Base-by-base conservation (phyloP, 2,329 filamentous ascomycete genomes). In the Alternaria panax region DNA sequence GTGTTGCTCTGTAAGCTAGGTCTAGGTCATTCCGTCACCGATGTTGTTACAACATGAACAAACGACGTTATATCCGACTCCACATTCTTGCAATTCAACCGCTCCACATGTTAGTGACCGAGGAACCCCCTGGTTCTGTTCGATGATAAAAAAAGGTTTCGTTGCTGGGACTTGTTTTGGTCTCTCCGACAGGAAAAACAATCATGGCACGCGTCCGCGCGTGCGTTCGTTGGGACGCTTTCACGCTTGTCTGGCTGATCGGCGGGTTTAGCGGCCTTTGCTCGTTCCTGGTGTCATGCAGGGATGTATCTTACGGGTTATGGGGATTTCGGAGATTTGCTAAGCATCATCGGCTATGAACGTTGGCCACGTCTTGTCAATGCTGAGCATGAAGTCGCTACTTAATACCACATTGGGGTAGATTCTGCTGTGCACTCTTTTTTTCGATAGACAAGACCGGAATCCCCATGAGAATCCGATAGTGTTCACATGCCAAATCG, bases 141-240 rank as follows among this genome's bases (percentile, higher is more conserved):
- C 45, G 28, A 36, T n/a, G 45, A 48, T 34, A 16, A 28, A 22
- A 18, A 18, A 32, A 24, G 20, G 30, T 20, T 34, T 34, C 45
- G 45, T 34, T 48, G 45, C 30, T 48, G 32, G 28, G 45, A 36
- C 45, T 48, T 48, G 30, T 48, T 48, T 48, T 48, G 45, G 45
- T 48, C 45, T 48, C 28, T 34, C 28, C n/a, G 45, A 28, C 12
- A 25, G 28, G 12, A 48, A 48, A 48, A 48, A 36, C 45, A 48
- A 48, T 48, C 12, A 48, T 48, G 45, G 30, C 45, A 14, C 45
- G 45, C 28, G 45, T 34, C n/a, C n/a, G n/a, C 45, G 45, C 45
- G 28, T 34, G 8, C 14, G 9, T 48, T 48, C 45, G 45, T 48
- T 48, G 45, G 45, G 45, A 48, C 45, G 20, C 12, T 14, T 7